Conservation (phyloP, 345 rosid genomes). For the Streptanthus diversifolius region DNA sequence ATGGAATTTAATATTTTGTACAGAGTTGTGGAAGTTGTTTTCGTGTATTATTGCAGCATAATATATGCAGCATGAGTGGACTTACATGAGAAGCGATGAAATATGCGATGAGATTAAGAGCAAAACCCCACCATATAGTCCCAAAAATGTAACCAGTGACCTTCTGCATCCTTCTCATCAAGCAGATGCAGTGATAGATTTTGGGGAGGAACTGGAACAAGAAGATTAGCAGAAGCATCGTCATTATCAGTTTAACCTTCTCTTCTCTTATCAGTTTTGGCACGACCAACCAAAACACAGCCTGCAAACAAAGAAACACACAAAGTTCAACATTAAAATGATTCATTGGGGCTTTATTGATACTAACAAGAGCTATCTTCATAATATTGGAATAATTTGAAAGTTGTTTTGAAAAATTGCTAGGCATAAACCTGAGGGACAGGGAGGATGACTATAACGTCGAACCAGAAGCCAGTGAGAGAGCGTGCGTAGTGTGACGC, state of each 20-base stretch:
- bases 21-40: background rate
- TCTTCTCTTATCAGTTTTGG: conserved; percentile 66
- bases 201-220: conserved; percentile 65
- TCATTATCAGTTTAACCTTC: conserved; percentile 58
- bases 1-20: background rate
- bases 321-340: background rate
- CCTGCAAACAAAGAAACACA: conserved; percentile 42
- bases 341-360: background rate
- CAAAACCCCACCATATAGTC: conserved; percentile 97
- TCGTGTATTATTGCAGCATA: conserved; percentile 1
- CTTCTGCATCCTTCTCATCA: conserved; percentile 79
- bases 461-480: conserved; percentile 81
- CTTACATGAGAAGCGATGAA: conserved; percentile 88
- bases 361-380: background rate
- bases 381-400: background rate
- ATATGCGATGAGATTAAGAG: conserved; percentile 84
- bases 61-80: background rate
- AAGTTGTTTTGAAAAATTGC: background rate
- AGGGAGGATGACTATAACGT: conserved; percentile 78
- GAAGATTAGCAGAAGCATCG: conserved; percentile 51
- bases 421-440: conserved; percentile 68
- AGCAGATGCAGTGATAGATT: conserved; percentile 70
- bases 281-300: conserved; percentile 68
- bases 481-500: conserved; percentile 65
- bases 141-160: conserved; percentile 94